Percentiles rank a stretch among this genome's conserved stretches.
phyloP scores from a whole-genome alignment of 148 eudicot genomes.

The Limonium bicolor region DNA sequence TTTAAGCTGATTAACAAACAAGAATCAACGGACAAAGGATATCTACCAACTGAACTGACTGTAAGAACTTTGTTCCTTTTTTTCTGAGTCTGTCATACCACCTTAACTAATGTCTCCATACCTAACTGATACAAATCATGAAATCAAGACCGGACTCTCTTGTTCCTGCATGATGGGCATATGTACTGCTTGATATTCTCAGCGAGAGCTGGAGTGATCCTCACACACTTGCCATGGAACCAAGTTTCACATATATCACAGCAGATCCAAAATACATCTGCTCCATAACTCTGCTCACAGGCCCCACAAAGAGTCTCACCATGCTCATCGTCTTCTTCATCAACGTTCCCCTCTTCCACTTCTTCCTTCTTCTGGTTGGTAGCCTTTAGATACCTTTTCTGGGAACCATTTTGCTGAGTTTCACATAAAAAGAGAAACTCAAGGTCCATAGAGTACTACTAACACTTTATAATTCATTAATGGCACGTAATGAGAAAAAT shows the following conservation, averaged over 20 bases:
- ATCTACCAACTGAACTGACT: too few relatives aligned
- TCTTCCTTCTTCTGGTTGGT: constrained; percentile 1
- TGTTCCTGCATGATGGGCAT: constrained; percentile 11
- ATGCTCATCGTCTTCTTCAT: constrained; percentile 8
- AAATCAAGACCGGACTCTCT: constrained; percentile 9
- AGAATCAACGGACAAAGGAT: too few relatives aligned
- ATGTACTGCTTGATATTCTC: constrained; percentile 12
- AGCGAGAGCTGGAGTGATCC: constrained; percentile 9
- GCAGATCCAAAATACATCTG: constrained; percentile 11
- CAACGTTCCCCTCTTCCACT: constrained; percentile 2
- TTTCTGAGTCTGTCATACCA: too few relatives aligned
- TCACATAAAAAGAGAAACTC: too few relatives aligned
- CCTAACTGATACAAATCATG: too few relatives aligned
- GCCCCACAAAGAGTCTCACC: constrained; percentile 10
- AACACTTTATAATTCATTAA: too few relatives aligned
- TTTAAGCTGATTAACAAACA: too few relatives aligned
- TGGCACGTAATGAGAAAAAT: too few relatives aligned
- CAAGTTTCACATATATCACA: constrained; percentile 11
- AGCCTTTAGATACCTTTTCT: constrained; percentile 5
- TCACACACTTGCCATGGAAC: constrained; percentile 16
- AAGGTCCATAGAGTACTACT: too few relatives aligned
- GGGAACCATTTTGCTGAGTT: not conserved
- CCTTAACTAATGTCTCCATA: too few relatives aligned
- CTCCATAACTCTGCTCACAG: constrained; percentile 10
- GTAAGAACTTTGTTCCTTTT: too few relatives aligned